Evolutionary conservation across 805 yeast species (phyloP).

Genomic region (Saturnispora dispora): DNA sequence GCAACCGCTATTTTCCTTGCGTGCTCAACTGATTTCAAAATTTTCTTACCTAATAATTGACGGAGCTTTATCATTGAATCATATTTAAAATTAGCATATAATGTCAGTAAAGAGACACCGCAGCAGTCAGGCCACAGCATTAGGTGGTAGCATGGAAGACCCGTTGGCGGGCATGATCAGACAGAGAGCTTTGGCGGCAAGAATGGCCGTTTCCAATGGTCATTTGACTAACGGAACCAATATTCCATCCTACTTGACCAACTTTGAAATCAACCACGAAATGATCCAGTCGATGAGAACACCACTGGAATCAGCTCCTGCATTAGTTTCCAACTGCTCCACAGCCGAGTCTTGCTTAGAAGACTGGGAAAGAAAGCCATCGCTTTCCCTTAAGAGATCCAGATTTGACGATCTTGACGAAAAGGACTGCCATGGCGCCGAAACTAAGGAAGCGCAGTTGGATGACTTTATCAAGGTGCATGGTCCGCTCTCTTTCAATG

Average conservation of each 20-base stretch:
- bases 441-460: conserved; percentile 9
- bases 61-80: neutral
- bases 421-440: neutral
- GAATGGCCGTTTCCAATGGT: conserved; percentile 4
- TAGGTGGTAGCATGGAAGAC: neutral
- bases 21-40: neutral
- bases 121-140: neutral
- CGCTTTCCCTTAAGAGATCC: neutral
- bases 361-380: conserved; percentile 27
- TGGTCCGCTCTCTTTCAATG: conserved; percentile 39
- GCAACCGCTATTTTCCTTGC: neutral
- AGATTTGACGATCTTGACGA: neutral
- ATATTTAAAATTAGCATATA: neutral
- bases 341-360: conserved; percentile 37
- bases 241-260: conserved; percentile 9
- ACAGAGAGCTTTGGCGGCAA: neutral
- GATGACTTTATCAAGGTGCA: conserved; percentile 29
- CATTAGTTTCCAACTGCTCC: conserved; percentile 34
- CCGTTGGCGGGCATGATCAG: conserved; percentile 1
- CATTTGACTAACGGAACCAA: neutral
- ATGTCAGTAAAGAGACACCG: neutral
- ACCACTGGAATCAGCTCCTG: conserved; percentile 32
- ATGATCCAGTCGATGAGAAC: conserved; percentile 12
- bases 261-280: conserved; percentile 11
- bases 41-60: neutral